Evolutionary conservation across 352 stramenopile species (phyloP).

Genomic region (Phytophthora pini): DNA sequence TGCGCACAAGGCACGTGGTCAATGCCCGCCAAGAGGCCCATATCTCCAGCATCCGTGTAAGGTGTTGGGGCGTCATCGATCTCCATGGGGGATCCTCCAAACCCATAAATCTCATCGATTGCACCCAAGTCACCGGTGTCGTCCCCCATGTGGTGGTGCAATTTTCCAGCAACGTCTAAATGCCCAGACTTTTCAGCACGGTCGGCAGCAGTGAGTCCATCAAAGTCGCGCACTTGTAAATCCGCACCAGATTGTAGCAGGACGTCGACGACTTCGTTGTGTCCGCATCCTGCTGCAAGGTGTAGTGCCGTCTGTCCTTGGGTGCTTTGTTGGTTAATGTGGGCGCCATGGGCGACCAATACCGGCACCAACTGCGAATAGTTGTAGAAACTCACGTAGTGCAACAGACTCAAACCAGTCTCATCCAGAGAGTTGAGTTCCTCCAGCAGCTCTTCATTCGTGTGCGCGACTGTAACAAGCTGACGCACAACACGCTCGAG

Average conservation of each 20-base stretch:
- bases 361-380: slow-evolving; percentile 81
- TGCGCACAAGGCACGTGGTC: slow-evolving; percentile 1
- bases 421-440: slow-evolving; percentile 91
- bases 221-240: slow-evolving; percentile 69
- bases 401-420: slow-evolving; percentile 84
- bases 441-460: slow-evolving; percentile 80
- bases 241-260: slow-evolving; percentile 70
- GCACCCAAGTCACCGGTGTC: slow-evolving; percentile 11
- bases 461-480: slow-evolving; percentile 80
- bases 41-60: slow-evolving; percentile 47
- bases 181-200: slow-evolving; percentile 83
- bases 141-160: slow-evolving; percentile 54
- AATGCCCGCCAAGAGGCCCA: slow-evolving; percentile 39
- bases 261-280: slow-evolving; percentile 69
- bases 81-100: slow-evolving; percentile 50
- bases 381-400: slow-evolving; percentile 92
- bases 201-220: slow-evolving; percentile 74
- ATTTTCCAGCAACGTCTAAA: slow-evolving; percentile 44
- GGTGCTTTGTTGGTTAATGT: slow-evolving; percentile 87
- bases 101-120: slow-evolving; percentile 35
- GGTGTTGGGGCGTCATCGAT: slow-evolving; percentile 53
- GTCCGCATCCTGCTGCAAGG: slow-evolving; percentile 78
- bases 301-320: slow-evolving; percentile 87
- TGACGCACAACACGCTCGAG: slow-evolving; percentile 87
- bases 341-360: slow-evolving; percentile 79